Evolutionary conservation across 148 eudicot genomes (phyloP).

Genomic region (Polygonum aviculare): DNA sequence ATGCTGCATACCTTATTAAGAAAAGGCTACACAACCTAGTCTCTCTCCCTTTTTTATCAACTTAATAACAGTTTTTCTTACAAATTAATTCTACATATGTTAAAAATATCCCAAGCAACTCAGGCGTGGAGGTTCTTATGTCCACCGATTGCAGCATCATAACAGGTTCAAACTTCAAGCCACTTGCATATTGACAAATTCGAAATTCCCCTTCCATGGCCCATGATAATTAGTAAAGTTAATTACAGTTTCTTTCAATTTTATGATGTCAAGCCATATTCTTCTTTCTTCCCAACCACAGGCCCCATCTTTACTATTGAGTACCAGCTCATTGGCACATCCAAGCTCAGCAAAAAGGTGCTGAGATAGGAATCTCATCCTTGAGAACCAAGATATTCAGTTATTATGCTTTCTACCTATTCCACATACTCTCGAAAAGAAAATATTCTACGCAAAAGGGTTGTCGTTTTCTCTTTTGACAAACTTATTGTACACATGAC

Average conservation of each 20-base stretch:
- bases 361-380: not conserved
- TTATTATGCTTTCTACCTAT: not conserved
- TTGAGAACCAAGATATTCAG: conserved; percentile 1
- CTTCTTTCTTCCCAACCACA: not conserved
- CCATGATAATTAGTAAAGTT: not conserved
- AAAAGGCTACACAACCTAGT: too few relatives aligned
- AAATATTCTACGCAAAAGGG: not conserved
- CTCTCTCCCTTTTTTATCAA: too few relatives aligned
- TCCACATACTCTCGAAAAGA: not conserved
- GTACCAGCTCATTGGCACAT: not conserved
- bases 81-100: not conserved
- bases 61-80: too few relatives aligned
- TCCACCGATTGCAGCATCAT: not conserved
- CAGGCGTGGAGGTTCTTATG: not conserved
- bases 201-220: not conserved
- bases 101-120: not conserved
- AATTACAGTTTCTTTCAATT: too few relatives aligned
- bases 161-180: not conserved
- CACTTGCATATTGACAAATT: not conserved
- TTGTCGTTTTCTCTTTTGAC: not conserved
- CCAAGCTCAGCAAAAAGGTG: not conserved
- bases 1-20: too few relatives aligned
- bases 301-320: not conserved
- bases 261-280: not conserved
- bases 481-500: not conserved